Evolutionary conservation across 1,139 yeast genomes (phyloP).

Genomic region (Groenewaldozyma sp.): DNA sequence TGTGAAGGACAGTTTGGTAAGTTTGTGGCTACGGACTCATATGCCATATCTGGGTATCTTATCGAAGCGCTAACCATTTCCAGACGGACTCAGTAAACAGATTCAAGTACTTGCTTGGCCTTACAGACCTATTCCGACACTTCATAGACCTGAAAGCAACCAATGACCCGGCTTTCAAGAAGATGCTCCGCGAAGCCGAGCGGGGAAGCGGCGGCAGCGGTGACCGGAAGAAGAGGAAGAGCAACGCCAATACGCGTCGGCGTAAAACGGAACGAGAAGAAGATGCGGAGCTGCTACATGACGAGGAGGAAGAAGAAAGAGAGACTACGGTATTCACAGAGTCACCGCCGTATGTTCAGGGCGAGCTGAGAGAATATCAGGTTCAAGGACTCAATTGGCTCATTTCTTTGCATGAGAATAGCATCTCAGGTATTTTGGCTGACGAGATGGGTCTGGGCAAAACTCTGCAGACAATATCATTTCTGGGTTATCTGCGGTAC

Average conservation of each 20-base stretch:
- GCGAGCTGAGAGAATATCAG: constrained; percentile 44
- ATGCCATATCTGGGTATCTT: background rate
- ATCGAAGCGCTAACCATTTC: too few relatives aligned
- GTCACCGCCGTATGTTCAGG: constrained; percentile 56
- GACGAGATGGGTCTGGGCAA: constrained; percentile 99
- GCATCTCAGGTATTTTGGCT: constrained; percentile 84
- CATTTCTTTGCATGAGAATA: constrained; percentile 70
- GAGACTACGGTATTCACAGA: constrained; percentile 53
- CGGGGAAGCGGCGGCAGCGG: constrained; percentile 10
- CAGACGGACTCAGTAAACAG: constrained; percentile 40
- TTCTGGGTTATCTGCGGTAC: constrained; percentile 78
- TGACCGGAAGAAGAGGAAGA: constrained; percentile 18
- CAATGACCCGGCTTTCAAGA: constrained; percentile 62
- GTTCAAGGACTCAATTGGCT: constrained; percentile 93
- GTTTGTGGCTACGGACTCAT: background rate
- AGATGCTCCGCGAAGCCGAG: constrained; percentile 42
- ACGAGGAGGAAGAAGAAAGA: constrained; percentile 43
- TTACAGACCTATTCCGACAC: constrained; percentile 82
- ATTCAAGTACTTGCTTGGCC: constrained; percentile 70
- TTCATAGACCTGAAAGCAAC: constrained; percentile 78
- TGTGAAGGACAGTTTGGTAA: constrained; percentile 7
- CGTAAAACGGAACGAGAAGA: constrained; percentile 57
- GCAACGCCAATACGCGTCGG: constrained; percentile 23
- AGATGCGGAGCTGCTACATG: constrained; percentile 78
- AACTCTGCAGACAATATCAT: constrained; percentile 87